Conservation (phyloP, 805 yeast genomes). For the Teunomyces funiuensis region DNA sequence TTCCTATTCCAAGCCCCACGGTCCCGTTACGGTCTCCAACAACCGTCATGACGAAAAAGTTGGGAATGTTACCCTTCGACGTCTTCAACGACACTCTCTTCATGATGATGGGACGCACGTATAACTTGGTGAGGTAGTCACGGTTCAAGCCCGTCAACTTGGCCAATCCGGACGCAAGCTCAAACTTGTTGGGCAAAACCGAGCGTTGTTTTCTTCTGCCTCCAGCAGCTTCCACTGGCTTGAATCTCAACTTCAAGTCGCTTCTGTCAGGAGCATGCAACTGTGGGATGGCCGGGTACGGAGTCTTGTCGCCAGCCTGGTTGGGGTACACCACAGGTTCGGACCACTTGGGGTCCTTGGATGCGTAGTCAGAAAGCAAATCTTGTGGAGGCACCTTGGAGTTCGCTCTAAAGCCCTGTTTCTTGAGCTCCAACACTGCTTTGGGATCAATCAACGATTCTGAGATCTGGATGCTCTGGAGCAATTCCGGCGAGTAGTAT, state of each 20-base stretch:
- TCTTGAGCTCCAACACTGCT: constrained; percentile 45
- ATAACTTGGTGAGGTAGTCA: constrained; percentile 57
- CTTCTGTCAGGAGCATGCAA: constrained; percentile 53
- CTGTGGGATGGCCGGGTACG: constrained; percentile 58
- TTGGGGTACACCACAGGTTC: constrained; percentile 51
- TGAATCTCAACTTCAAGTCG: constrained; percentile 38
- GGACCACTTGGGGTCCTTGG: constrained; percentile 77
- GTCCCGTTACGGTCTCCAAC: constrained; percentile 94
- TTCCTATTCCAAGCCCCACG: constrained; percentile 94
- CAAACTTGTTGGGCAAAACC: constrained; percentile 10
- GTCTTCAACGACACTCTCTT: constrained; percentile 90
- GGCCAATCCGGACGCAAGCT: constrained; percentile 55
- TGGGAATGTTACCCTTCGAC: constrained; percentile 83
- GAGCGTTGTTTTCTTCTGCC: constrained; percentile 14
- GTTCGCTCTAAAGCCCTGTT: constrained; percentile 28
- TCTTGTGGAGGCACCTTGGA: constrained; percentile 64
- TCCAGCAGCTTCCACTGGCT: constrained; percentile 18
- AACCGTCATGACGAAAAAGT: constrained; percentile 79
- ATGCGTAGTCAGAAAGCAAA: constrained; percentile 67
- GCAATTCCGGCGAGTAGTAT: constrained; percentile 78
- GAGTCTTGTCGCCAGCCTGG: constrained; percentile 49
- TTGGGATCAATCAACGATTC: constrained; percentile 72
- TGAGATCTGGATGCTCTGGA: constrained; percentile 79
- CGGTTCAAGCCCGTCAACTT: constrained; percentile 66
- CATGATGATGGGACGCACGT: constrained; percentile 64